A percentile compares a stretch with the other conserved stretches of the same genome.
Conservation (phyloP, 176 grass and related monocot genomes). For the Lolium perenne region DNA sequence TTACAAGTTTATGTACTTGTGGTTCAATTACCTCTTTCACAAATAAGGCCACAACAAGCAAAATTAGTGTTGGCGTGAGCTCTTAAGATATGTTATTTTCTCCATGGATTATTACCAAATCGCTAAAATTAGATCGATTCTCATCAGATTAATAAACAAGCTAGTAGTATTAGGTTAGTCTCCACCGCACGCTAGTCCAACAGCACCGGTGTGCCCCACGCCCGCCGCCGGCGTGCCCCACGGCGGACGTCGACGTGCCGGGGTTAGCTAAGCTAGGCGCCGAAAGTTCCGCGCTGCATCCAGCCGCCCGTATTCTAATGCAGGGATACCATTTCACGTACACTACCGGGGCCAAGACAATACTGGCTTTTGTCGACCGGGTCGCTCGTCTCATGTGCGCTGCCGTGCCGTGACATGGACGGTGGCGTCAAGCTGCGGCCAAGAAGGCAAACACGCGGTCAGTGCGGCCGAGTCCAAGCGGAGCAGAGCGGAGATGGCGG, state of each 20-base stretch:
- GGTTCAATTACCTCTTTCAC: too few species aligned
- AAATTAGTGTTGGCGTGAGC: too few species aligned
- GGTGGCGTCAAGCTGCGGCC: neutral
- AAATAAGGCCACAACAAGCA: too few species aligned
- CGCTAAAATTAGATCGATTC: too few species aligned
- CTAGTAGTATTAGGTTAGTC: neutral
- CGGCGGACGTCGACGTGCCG: conserved; percentile 37
- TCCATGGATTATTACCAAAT: too few species aligned
- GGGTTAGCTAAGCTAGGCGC: neutral
- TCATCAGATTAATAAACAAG: too few species aligned
- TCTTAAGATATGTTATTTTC: too few species aligned
- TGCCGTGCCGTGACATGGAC: conserved; percentile 10
- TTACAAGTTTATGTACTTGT: too few species aligned
- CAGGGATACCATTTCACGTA: neutral
- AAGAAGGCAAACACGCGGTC: neutral
- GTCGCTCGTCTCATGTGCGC: conserved; percentile 4
- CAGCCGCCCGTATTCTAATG: conserved; percentile 26
- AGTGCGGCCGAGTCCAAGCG: conserved; percentile 7
- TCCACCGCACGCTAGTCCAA: conserved; percentile 10
- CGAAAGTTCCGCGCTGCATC: conserved; percentile 45
- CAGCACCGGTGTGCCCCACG: conserved; percentile 24
- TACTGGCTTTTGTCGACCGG: neutral
- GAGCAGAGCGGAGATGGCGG: conserved; percentile 13
- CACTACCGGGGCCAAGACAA: conserved; percentile 9
- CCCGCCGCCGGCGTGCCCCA: conserved; percentile 24